Evolutionary conservation across 2,329 filamentous ascomycete genomes (phyloP), one percentile per base, ranked within the genome.

Genomic region (Cladosporium austrohemisphaericum): DNA sequence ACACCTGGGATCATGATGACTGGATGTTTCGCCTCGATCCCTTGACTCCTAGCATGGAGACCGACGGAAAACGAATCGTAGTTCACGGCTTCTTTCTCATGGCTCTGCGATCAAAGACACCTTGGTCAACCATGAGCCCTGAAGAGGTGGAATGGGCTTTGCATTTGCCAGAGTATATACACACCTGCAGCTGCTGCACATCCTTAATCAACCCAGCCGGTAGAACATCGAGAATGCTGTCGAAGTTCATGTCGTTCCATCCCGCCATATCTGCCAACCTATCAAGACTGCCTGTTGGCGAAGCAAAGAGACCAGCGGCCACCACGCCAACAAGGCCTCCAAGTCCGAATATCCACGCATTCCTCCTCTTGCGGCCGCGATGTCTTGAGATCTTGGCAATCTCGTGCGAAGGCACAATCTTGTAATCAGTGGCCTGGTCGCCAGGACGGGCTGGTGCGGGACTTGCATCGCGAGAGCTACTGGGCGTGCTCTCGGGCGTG

Each of bases 1-100:
- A 98, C 93, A 4, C 93, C 93, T 0, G 93, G 93, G 8, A 98
- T 84, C 92, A 98, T 97, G 55, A 98, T 87, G 54, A 98, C 84
- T 1, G 93, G 89, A 60, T 96, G 90, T 52, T 87, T 79, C 13
- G 88, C 92, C 40, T 78, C 68, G 14, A 97, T 77, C 1, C 94
- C 94, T 66, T 96, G 86, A 4, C 83, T 74, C 31, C 83, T 83
- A 16, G 91, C 85, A 61, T 94, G 87, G 23, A 93, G 72, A 4
- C 93, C 94, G 38, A 97, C 87, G 1, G 90, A 82, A 64, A 98
- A 98, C 5, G 91, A 88, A 72, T 98, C 93, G 70, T 95, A 95
- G 61, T 86, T 86, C 56, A 95, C 85, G 35, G 88, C 81, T 58
- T 94, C 89, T 57, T 88, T 85, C 70, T 97, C 91, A 61, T 86